Base-by-base conservation (phyloP, 176 grass and related monocot genomes). In the Themeda triandra region DNA sequence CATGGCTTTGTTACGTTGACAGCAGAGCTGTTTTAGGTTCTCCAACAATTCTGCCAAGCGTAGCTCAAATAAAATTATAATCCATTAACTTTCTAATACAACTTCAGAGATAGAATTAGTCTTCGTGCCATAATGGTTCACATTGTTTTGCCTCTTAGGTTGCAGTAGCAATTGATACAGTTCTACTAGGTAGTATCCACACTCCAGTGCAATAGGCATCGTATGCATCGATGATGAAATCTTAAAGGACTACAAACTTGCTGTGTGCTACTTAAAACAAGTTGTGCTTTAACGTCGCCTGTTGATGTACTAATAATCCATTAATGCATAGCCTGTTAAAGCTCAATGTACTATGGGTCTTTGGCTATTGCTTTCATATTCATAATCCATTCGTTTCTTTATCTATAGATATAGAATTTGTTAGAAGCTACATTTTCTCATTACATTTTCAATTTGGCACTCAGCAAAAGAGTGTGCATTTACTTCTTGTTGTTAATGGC, bases 401-500 rank as follows among this genome's bases (percentile, higher is more conserved):
- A 13, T 78, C 66, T 33, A 53, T 40, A 28, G 3, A 45, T 33
- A 53, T 40, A 28, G 3, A 45, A 45, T 9, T 49, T 8, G 42
- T 72, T 40, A 59, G 23, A 60, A 8, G 35, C 1, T 11, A 13
- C 17, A 48, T 48, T 65, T 58, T 31, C 10, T 70, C 48, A 41
- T 71, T 13, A 40, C 2, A 6, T 45, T 65, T 46, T 46, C 41
- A 41, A 73, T 74, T 58, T 76, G 27, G 28, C 11, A n/a, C 28
- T n/a, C 18, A 74, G 23, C 31, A 66, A 30, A 73, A 44, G 18
- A 59, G 46, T 70, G 79, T 83, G 35, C 81, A 46, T 79, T 79
- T 83, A 72, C 63, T 56, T 32, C 36, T 84, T 74, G 10, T 56
- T 56, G 15, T 56, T 71, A 32, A 75, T 73, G 41, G 29, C 71